Base-by-base conservation (phyloP, 1,139 yeast genomes). In the Yamadazyma trypodendri region DNA sequence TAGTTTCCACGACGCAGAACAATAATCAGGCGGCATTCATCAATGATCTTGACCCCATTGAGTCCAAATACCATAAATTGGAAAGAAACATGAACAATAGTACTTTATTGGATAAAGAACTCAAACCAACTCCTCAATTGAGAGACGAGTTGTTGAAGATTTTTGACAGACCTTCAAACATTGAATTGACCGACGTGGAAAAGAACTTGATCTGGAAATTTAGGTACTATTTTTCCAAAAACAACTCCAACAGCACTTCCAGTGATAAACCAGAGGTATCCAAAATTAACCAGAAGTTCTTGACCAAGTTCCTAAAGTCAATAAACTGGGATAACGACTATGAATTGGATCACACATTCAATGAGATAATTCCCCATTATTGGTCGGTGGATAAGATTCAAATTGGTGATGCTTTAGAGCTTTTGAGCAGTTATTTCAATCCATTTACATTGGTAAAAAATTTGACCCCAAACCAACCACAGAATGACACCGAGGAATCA, bases 181-280 rank as follows among this genome's bases (percentile, higher is more conserved):
- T 86, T 35, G 88, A 82, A 50, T 67, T 92, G 34, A 75, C 82
- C 6, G 90, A 85, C 38, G 81, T 84, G 53, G 97, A 92, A 49
- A 89, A 86, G 65, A 89, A 89, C 48, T 63, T 89, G 51, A 74
- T 94, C 13, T 92, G 97, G 97, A 86, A 86, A 59, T 92, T 85
- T 59, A 67, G 98, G 38, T 92, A 87, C 63, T 90, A 83, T 58
- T 73, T 90, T 39, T 77, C 92, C 32, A 80, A 84, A 44, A 85
- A 84, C 52, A 55, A 64, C 41, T 17, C 32, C 10, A 60, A 47
- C 21, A 46, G 47, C 12, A 34, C 31, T 8, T 31, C 41, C 21
- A 42, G 35, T 30, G 32, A 39, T 10, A 49, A 50, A 31, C 42
- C 51, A 10, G 52, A 47, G 14, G 41, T 48, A 6, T 31, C 45